Percentiles rank a stretch among this genome's conserved stretches.
phyloP scores from a whole-genome alignment of 345 rosid genomes.

The Salix suchowensis region DNA sequence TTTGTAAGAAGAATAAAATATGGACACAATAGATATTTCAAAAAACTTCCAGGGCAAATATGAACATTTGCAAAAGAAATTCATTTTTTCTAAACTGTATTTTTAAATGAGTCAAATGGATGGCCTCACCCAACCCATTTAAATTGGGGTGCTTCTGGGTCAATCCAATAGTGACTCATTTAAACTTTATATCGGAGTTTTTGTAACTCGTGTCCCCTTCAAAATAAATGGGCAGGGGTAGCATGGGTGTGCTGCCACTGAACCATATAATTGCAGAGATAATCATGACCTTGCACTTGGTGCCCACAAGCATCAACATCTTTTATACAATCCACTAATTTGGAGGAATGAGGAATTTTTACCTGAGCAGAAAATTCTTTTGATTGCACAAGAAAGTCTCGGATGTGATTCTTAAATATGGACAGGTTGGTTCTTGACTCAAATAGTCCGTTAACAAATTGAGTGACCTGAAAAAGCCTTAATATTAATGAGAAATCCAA shows the following conservation, averaged over 20 bases:
- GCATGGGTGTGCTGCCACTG: background rate
- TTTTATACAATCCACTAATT: background rate
- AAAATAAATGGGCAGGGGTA: too few species aligned
- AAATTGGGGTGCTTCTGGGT: too few species aligned
- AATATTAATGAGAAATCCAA: constrained; percentile 11
- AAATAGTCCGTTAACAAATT: constrained; percentile 76
- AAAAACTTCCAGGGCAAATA: background rate
- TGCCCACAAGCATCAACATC: background rate
- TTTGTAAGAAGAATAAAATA: background rate
- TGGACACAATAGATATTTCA: background rate
- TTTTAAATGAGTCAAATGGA: background rate
- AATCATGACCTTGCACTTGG: background rate
- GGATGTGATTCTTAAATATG: constrained; percentile 73
- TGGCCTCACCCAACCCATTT: background rate
- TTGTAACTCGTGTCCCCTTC: too few species aligned
- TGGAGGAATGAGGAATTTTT: background rate
- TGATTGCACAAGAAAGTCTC: constrained; percentile 92
- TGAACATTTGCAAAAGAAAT: background rate
- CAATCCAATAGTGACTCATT: too few species aligned
- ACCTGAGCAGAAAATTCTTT: constrained; percentile 88
- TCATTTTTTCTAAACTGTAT: background rate
- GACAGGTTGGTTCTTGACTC: constrained; percentile 81
- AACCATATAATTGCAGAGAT: background rate
- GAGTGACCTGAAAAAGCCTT: constrained; percentile 57
- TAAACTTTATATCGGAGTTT: too few species aligned